A percentile compares a stretch with the other conserved stretches of the same genome.
These are phyloP conservation scores for Herpomyces periplanetae DNA, from an alignment of 2,329 filamentous ascomycete genomes.

Conservation along the genomic window DNA sequence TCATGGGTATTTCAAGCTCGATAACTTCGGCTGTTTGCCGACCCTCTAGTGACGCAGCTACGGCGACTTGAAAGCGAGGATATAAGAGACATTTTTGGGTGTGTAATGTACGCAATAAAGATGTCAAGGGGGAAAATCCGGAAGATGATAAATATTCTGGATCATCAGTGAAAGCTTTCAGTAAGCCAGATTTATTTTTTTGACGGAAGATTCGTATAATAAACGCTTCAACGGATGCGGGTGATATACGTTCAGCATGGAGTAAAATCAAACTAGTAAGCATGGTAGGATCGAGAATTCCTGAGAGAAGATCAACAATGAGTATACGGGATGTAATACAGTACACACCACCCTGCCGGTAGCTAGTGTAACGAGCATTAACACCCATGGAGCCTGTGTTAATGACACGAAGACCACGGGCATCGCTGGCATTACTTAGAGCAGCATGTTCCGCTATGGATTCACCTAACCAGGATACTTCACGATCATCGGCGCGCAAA, in stretches of 20 bases:
- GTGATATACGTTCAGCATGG: constrained; percentile 48
- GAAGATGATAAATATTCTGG: constrained; percentile 56
- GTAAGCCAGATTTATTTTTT: constrained; percentile 64
- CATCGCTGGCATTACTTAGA: constrained; percentile 40
- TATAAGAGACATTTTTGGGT: constrained; percentile 56
- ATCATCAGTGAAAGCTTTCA: constrained; percentile 81
- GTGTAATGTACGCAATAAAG: constrained; percentile 72
- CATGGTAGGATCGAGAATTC: constrained; percentile 34
- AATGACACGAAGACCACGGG: constrained; percentile 52
- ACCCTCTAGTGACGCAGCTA: constrained; percentile 59
- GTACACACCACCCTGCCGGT: constrained; percentile 53
- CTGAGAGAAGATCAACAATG: constrained; percentile 67
- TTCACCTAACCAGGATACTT: constrained; percentile 91
- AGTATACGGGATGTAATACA: constrained; percentile 84
- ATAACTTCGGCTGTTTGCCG: constrained; percentile 83
- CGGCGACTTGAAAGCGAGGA: constrained; percentile 66
- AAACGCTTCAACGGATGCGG: constrained; percentile 71
- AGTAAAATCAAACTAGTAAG: constrained; percentile 57
- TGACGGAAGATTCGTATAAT: constrained; percentile 75
- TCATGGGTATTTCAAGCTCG: constrained; percentile 84
- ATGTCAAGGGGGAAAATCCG: constrained; percentile 59
- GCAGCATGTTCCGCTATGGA: constrained; percentile 78
- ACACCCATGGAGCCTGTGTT: constrained; percentile 84
- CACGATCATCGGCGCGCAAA: constrained; percentile 55
- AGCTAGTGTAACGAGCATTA: constrained; percentile 56